Conservation (phyloP, 2,329 filamentous ascomycete species). For the Rhexocercosporidium sp. region DNA sequence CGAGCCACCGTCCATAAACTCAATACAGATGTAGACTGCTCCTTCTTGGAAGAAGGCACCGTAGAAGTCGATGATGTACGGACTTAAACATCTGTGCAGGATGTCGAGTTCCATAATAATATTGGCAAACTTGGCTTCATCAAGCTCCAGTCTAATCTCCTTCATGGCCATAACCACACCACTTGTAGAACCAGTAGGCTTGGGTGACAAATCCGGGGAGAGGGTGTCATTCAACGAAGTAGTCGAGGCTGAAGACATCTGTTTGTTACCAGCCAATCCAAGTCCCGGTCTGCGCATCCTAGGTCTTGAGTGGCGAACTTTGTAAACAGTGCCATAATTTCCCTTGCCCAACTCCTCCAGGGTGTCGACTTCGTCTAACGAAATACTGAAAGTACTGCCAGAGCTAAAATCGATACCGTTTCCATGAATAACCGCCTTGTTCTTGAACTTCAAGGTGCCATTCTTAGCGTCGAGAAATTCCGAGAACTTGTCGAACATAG, state of each 20-base stretch:
- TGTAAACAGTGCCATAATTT: conserved; percentile 98
- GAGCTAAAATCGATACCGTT: conserved; percentile 91
- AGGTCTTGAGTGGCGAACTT: conserved; percentile 82
- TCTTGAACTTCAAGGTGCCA: conserved; percentile 89
- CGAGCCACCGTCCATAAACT: conserved; percentile 98
- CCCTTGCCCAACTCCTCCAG: conserved; percentile 94
- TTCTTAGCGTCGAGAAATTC: conserved; percentile 92
- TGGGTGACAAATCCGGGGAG: conserved; percentile 41
- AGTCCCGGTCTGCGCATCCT: conserved; percentile 62
- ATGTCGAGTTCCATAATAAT: conserved; percentile 99
- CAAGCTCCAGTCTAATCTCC: conserved; percentile 92
- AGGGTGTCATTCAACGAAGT: conserved; percentile 41
- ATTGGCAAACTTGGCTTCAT: conserved; percentile 94
- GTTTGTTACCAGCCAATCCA: conserved; percentile 54
- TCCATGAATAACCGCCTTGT: conserved; percentile 87
- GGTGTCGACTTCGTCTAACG: conserved; percentile 92
- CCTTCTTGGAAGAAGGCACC: conserved; percentile 99
- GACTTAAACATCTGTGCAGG: conserved; percentile 90
- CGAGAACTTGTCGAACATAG: conserved; percentile 69
- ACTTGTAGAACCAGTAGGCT: conserved; percentile 54
- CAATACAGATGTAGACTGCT: conserved; percentile 98
- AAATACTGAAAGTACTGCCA: conserved; percentile 90
- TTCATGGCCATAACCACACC: conserved; percentile 99
- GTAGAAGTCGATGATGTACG: conserved; percentile 98
- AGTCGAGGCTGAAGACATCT: conserved; percentile 45